Conservation (phyloP, 2,329 filamentous ascomycete genomes). For the Pseudogymnoascus sp. region DNA sequence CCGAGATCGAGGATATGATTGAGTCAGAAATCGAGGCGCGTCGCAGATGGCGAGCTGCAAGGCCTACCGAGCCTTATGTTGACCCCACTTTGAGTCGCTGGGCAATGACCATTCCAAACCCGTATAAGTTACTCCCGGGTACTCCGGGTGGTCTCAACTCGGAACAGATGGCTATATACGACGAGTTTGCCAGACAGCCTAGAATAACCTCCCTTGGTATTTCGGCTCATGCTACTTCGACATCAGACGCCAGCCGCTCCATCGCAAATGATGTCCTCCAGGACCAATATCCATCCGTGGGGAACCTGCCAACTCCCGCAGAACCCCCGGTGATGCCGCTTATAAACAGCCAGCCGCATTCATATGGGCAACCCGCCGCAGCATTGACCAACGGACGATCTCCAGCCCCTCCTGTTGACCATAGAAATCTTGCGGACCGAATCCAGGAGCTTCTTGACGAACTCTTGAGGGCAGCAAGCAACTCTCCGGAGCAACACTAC, state of each 20-base stretch:
- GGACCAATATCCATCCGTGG: conserved; percentile 52
- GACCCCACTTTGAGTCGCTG: conserved; percentile 77
- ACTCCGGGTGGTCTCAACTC: conserved; percentile 66
- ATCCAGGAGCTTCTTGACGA: conserved; percentile 52
- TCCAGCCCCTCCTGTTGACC: conserved; percentile 39
- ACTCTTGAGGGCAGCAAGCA: conserved; percentile 45
- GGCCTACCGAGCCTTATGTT: conserved; percentile 77
- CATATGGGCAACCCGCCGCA: conserved; percentile 48
- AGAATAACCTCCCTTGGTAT: conserved; percentile 53
- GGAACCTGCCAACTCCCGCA: conserved; percentile 49
- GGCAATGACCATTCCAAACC: conserved; percentile 88
- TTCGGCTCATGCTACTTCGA: conserved; percentile 47
- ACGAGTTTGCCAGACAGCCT: conserved; percentile 86
- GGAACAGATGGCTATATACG: conserved; percentile 92
- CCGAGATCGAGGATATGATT: conserved; percentile 92
- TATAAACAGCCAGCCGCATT: conserved; percentile 44
- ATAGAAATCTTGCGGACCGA: conserved; percentile 44
- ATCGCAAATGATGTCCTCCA: conserved; percentile 57
- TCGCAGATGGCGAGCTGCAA: conserved; percentile 63
- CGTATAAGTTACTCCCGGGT: conserved; percentile 74
- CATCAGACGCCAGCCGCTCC: conserved; percentile 53
- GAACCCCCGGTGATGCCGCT: conserved; percentile 48
- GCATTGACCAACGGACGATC: conserved; percentile 45
- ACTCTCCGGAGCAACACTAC: conserved; percentile 52
- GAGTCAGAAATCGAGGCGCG: conserved; percentile 72